phyloP scores from a whole-genome alignment of 805 yeast genomes.

The Grigorovia yakushimaensis region DNA sequence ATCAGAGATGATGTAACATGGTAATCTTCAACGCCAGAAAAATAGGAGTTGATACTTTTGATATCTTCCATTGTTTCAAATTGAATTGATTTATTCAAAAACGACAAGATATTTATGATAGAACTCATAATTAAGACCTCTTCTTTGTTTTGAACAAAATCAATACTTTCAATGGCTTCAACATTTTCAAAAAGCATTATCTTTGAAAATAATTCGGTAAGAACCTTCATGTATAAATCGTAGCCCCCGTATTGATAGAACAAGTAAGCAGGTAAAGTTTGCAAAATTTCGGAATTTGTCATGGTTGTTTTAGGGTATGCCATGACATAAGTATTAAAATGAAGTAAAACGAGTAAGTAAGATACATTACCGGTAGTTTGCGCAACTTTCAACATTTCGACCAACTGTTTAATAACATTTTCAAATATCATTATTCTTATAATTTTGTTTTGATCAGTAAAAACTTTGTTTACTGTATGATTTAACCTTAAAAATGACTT shows the following conservation, averaged over 20 bases:
- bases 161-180: constrained; percentile 29
- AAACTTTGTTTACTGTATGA: constrained; percentile 31
- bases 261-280: constrained; percentile 35
- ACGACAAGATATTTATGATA: constrained; percentile 34
- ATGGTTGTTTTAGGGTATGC: constrained; percentile 25
- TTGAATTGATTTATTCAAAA: constrained; percentile 38
- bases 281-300: constrained; percentile 23
- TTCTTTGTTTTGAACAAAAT: constrained; percentile 29
- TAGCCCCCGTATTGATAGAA: constrained; percentile 46
- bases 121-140: constrained; percentile 32
- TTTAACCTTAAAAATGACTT: constrained; percentile 37
- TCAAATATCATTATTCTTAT: constrained; percentile 35
- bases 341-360: constrained; percentile 30
- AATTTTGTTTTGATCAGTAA: constrained; percentile 28
- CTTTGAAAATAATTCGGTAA: constrained; percentile 16
- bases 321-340: constrained; percentile 30
- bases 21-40: constrained; percentile 17
- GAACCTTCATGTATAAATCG: constrained; percentile 15
- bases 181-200: constrained; percentile 18
- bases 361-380: constrained; percentile 15
- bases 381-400: constrained; percentile 17
- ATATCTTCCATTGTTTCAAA: constrained; percentile 27
- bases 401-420: constrained; percentile 22
- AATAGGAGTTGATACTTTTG: constrained; percentile 15
- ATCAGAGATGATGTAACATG: constrained; percentile 17